A percentile compares a stretch with the other conserved stretches of the same genome.
phyloP scores from a whole-genome alignment of 73 alveolate genomes.

The Symbiodinium pilosum region DNA sequence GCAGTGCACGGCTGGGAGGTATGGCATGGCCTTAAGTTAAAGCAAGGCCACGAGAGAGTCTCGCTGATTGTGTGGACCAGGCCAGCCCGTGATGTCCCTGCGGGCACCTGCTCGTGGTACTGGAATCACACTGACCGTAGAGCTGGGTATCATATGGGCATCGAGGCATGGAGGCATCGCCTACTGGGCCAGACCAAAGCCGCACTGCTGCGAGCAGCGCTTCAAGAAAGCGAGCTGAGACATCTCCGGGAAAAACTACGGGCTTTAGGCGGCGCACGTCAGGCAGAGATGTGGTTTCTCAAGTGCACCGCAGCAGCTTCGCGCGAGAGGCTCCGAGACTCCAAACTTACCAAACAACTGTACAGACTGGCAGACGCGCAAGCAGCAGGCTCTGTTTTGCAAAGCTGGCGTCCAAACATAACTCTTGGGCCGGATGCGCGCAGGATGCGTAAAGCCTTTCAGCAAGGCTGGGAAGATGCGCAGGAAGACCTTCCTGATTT shows the following conservation, averaged over 20 bases:
- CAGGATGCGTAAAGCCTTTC: background rate
- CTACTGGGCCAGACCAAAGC: constrained; percentile 31
- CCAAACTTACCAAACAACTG: background rate
- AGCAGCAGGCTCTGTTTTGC: background rate
- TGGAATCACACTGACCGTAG: background rate
- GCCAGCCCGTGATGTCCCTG: background rate
- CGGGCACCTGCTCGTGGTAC: constrained; percentile 32
- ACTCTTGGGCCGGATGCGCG: background rate
- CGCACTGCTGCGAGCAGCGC: background rate
- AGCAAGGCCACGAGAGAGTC: constrained; percentile 62
- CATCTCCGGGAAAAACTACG: background rate
- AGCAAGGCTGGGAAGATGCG: too few relatives aligned
- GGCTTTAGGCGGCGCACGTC: background rate
- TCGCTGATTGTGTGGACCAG: constrained; percentile 31
- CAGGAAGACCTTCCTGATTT: background rate
- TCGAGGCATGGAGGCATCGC: constrained; percentile 86
- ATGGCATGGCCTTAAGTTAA: constrained; percentile 25
- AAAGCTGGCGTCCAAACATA: background rate
- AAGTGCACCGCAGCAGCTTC: background rate
- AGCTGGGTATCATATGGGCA: constrained; percentile 44
- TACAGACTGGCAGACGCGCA: background rate
- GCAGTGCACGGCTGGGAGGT: constrained; percentile 88
- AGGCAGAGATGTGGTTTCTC: background rate
- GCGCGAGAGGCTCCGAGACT: background rate
- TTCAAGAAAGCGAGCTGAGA: background rate